These are phyloP conservation scores for Hymenotorrendiella dingleyae DNA, from an alignment of 2,329 filamentous ascomycete species.

Conservation along the genomic window DNA sequence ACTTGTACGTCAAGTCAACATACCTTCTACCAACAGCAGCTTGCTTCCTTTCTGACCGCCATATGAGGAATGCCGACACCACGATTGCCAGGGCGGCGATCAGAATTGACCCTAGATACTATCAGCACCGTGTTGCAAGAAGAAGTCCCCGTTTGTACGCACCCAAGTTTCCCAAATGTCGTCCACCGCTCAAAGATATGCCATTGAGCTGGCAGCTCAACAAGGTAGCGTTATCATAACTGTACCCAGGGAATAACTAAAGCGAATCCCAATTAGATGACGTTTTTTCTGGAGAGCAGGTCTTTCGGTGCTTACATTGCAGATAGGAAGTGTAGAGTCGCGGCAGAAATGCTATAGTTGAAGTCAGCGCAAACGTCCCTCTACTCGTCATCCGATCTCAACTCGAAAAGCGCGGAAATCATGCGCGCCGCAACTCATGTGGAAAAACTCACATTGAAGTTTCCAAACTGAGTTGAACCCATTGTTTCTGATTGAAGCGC, in stretches of 20 bases:
- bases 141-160: conserved; percentile 30
- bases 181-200: conserved; percentile 61
- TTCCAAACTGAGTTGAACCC: conserved; percentile 44
- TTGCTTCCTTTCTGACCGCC: conserved; percentile 80
- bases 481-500: conserved; percentile 12
- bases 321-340: conserved; percentile 76
- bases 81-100: conserved; percentile 72
- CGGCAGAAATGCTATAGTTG: conserved; percentile 66
- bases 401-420: no score
- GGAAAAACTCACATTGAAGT: conserved; percentile 49
- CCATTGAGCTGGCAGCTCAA: conserved; percentile 69
- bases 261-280: conserved; percentile 2
- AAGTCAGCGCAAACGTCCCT: no score
- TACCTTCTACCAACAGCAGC: conserved; percentile 92
- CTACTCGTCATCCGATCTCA: no score
- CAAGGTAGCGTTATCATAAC: conserved; percentile 30
- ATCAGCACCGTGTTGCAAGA: conserved; percentile 26
- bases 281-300: no score
- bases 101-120: conserved; percentile 70
- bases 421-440: no score
- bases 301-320: conserved; percentile 61
- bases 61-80: conserved; percentile 60
- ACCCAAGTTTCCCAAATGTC: conserved; percentile 78
- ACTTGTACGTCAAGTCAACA: conserved; percentile 2
- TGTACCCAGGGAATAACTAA: conserved; percentile 55